Evolutionary conservation across 192 early-diverging fungal species (phyloP).

Genomic region (Coemansia asiatica): DNA sequence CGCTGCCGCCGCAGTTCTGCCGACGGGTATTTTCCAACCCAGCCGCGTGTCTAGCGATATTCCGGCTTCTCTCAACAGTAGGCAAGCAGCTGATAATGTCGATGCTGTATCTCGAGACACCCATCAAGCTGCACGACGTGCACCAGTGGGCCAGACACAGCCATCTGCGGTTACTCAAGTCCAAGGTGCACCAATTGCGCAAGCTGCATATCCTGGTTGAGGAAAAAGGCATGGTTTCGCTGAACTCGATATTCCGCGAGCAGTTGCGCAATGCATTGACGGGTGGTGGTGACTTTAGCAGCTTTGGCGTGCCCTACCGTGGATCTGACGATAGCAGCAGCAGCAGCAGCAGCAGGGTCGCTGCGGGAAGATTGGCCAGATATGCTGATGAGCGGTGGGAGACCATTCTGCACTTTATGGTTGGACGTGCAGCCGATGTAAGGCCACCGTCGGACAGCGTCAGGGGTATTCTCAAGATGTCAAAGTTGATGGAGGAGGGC

Average conservation of each 20-base stretch:
- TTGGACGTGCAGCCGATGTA: slow-evolving; percentile 69
- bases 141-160: slow-evolving; percentile 59
- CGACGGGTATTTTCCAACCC: slow-evolving; percentile 82
- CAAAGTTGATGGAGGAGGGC: slow-evolving; percentile 68
- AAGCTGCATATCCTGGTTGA: slow-evolving; percentile 72
- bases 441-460: slow-evolving; percentile 69
- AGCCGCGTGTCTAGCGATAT: slow-evolving; percentile 89
- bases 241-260: slow-evolving; percentile 68
- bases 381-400: slow-evolving; percentile 89
- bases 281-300: slow-evolving; percentile 76
- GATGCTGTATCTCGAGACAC: slow-evolving; percentile 71
- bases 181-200: slow-evolving; percentile 67
- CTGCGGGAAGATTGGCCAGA: slow-evolving; percentile 70
- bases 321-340: slow-evolving; percentile 60
- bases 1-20: slow-evolving; percentile 73
- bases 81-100: slow-evolving; percentile 89
- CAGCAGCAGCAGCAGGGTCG: neutral
- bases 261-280: slow-evolving; percentile 73
- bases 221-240: slow-evolving; percentile 52
- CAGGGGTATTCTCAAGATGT: slow-evolving; percentile 68
- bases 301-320: slow-evolving; percentile 77
- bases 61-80: slow-evolving; percentile 82
- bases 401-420: slow-evolving; percentile 89
- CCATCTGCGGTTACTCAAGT: slow-evolving; percentile 58
- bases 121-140: slow-evolving; percentile 65